Evolutionary conservation across 495 filamentous ascomycete species (phyloP).

Genomic region (Aspergillus biplanus): DNA sequence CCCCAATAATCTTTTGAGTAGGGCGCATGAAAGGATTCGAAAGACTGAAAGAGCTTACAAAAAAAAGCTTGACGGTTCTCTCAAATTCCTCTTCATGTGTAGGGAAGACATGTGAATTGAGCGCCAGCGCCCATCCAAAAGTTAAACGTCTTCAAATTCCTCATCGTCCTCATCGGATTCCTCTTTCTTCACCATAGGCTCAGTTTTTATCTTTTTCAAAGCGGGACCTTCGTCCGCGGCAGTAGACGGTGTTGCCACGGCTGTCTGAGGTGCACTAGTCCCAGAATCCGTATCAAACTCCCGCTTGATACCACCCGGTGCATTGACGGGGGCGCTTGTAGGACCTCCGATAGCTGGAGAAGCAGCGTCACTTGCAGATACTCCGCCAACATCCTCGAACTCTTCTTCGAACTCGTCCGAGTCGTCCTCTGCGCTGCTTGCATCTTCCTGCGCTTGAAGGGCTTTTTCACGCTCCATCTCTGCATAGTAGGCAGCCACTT

Average conservation of each 20-base stretch:
- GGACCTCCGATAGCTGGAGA: constrained; percentile 37
- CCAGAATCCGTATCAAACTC: constrained; percentile 47
- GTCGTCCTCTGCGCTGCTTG: constrained; percentile 50
- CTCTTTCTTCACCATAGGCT: constrained; percentile 39
- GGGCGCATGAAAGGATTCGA: background rate
- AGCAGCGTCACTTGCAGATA: constrained; percentile 44
- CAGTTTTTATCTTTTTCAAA: constrained; percentile 48
- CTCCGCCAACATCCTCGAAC: constrained; percentile 52
- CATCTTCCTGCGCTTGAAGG: constrained; percentile 49
- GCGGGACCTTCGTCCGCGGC: constrained; percentile 44
- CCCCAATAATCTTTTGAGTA: background rate
- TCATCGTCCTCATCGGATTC: constrained; percentile 59
- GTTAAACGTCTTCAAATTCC: constrained; percentile 55
- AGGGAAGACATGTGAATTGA: background rate
- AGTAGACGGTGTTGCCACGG: constrained; percentile 47
- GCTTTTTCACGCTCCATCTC: constrained; percentile 55
- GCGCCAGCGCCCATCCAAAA: constrained; percentile 23
- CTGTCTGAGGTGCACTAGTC: constrained; percentile 46
- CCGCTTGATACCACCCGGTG: constrained; percentile 41
- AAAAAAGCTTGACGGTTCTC: background rate
- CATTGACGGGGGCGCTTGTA: constrained; percentile 35
- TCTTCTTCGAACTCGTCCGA: constrained; percentile 54
- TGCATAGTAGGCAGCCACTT: constrained; percentile 55
- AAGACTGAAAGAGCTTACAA: background rate
- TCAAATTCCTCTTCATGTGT: background rate